Base-by-base conservation (phyloP, 208 protist genomes). In the Novymonas esmeraldas region DNA sequence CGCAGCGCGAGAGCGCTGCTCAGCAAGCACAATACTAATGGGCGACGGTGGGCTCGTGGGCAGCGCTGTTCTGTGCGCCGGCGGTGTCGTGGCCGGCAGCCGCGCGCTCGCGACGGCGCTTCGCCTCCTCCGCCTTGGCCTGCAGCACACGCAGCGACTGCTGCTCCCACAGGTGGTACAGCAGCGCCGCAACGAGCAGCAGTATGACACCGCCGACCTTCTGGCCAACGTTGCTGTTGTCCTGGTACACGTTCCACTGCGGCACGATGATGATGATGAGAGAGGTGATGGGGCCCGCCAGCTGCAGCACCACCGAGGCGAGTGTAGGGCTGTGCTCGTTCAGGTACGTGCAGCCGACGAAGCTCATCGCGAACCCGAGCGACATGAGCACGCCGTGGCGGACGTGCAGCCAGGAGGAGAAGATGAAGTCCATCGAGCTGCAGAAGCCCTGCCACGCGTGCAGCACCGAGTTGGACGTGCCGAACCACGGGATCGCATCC, bases 311-410 rank as follows among this genome's bases (percentile, higher is more conserved):
- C 14, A 95, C 85, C 2, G 89, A 95, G 33, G 84, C 86, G 44
- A 95, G 79, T 20, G 87, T 93, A 11, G 89, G 86, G 51, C 84
- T 92, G 68, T 89, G 78, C 64, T 93, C 85, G 67, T 93, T 95
- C 22, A 95, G 78, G 78, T 85, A 95, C 22, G 79, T 81, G 67
- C 84, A 92, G 2, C 89, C 89, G 22, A 95, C 65, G 51, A 90
- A 95, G 51, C 85, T 93, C 86, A 95, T 84, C 10, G 81, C 70
- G 69, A 79, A 89, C 11, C 89, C 89, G 31, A 93, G 65, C 13
- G 86, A 77, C 67, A 84, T 78, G 20, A 95, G 77, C 3, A 93
- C 54, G 18, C 84, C 85, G 60, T 83, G 81, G 38, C 82, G 87
- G 3, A 93, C 57, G 70, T 93, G 84, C 7, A 62, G 10, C 85